phyloP scores from a whole-genome alignment of 1,139 yeast species.

The Blastobotrys proliferans region DNA sequence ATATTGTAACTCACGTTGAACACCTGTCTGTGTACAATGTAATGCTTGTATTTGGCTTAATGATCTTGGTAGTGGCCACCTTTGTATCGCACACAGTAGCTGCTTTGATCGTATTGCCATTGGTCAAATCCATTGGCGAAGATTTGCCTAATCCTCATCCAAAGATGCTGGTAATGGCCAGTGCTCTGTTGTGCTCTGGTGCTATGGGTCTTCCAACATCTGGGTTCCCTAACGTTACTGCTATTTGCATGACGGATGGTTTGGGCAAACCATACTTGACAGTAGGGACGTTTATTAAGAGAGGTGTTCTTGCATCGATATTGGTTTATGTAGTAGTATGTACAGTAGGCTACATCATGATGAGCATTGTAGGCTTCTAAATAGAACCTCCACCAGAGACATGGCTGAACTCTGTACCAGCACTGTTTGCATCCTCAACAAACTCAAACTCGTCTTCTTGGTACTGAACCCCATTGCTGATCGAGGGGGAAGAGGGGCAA shows the following conservation, averaged over 20 bases:
- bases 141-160: slow-evolving; percentile 67
- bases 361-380: slow-evolving; percentile 49
- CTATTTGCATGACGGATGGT: slow-evolving; percentile 87
- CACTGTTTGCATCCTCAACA: too few relatives aligned
- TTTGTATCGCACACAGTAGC: slow-evolving; percentile 96
- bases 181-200: slow-evolving; percentile 79
- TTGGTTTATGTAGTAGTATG: slow-evolving; percentile 65
- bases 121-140: slow-evolving; percentile 82
- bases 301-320: slow-evolving; percentile 85
- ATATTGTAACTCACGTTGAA: slow-evolving; percentile 54
- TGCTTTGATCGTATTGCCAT: slow-evolving; percentile 82
- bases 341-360: slow-evolving; percentile 74
- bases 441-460: too few relatives aligned
- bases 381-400: too few relatives aligned
- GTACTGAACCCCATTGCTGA: too few relatives aligned
- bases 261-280: slow-evolving; percentile 81
- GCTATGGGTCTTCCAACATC: slow-evolving; percentile 98
- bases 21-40: slow-evolving; percentile 65
- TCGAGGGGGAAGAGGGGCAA: too few relatives aligned
- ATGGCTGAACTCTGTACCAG: too few relatives aligned
- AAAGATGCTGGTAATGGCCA: slow-evolving; percentile 69
- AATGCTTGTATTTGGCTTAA: slow-evolving; percentile 68
- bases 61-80: slow-evolving; percentile 80
- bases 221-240: slow-evolving; percentile 96
- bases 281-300: slow-evolving; percentile 74